Conservation (phyloP, 306 rosid genomes). For the Corylus avellana region DNA sequence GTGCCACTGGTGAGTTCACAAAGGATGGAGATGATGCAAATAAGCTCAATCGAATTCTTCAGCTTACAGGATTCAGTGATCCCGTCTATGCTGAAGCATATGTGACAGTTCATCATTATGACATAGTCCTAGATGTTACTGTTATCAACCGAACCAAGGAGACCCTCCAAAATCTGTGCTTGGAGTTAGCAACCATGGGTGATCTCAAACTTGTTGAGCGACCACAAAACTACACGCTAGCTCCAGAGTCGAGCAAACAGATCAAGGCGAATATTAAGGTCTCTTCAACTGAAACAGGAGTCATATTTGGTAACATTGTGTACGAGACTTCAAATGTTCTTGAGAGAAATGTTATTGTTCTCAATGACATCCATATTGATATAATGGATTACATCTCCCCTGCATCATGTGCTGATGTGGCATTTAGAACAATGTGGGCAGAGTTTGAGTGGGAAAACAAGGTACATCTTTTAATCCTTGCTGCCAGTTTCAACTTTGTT, state of each 20-base stretch:
- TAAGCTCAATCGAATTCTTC: slow-evolving; percentile 96
- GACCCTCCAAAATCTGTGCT: slow-evolving; percentile 95
- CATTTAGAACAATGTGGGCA: slow-evolving; percentile 99
- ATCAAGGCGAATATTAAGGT: slow-evolving; percentile 98
- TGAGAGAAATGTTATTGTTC: slow-evolving; percentile 91
- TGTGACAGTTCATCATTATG: slow-evolving; percentile 96
- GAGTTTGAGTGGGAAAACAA: slow-evolving; percentile 99
- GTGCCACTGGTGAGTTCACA: slow-evolving; percentile 97
- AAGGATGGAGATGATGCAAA: slow-evolving; percentile 88
- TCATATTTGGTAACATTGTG: slow-evolving; percentile 93
- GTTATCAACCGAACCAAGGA: slow-evolving; percentile 95
- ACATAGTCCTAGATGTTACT: slow-evolving; percentile 95
- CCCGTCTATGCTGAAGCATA: slow-evolving; percentile 99
- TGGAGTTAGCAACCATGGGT: slow-evolving; percentile 99
- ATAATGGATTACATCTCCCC: slow-evolving; percentile 99
- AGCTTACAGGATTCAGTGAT: slow-evolving; percentile 99
- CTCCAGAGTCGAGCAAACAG: slow-evolving; percentile 96
- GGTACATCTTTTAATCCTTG: slow-evolving; percentile 42
- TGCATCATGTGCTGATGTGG: slow-evolving; percentile 86
- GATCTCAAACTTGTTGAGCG: slow-evolving; percentile 99
- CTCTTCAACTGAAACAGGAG: slow-evolving; percentile 97
- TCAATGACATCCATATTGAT: slow-evolving; percentile 98
- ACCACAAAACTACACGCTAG: slow-evolving; percentile 93
- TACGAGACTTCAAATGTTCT: slow-evolving; percentile 91
- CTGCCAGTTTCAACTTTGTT: neutral